Evolutionary conservation across 805 yeast genomes (phyloP).

Genomic region (Wickerhamiella domercqiae): DNA sequence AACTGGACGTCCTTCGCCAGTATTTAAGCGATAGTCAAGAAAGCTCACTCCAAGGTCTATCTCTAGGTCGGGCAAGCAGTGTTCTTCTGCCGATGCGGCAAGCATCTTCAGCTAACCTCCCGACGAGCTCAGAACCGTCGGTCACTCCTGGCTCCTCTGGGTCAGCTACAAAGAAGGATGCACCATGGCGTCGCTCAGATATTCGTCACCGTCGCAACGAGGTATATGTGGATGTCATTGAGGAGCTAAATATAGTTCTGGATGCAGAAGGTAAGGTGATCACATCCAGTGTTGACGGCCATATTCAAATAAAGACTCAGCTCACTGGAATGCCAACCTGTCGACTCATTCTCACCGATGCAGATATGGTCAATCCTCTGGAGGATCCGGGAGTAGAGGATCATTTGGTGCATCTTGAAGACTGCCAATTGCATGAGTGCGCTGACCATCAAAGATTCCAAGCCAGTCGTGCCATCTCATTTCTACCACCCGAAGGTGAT

Average conservation of each 20-base stretch:
- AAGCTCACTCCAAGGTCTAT: not conserved
- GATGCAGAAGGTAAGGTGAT: slow-evolving; percentile 42
- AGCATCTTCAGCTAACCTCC: not conserved
- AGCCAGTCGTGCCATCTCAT: slow-evolving; percentile 45
- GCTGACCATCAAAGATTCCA: slow-evolving; percentile 61
- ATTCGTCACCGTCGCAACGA: slow-evolving; percentile 72
- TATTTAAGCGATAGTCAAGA: slow-evolving; percentile 17
- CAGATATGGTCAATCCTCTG: slow-evolving; percentile 15
- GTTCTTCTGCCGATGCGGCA: not conserved
- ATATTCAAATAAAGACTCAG: slow-evolving; percentile 52
- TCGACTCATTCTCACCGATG: slow-evolving; percentile 60
- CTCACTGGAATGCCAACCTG: slow-evolving; percentile 75
- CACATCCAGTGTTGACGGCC: slow-evolving; percentile 63
- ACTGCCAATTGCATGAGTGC: slow-evolving; percentile 77
- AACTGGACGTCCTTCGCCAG: slow-evolving; percentile 29
- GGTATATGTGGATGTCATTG: slow-evolving; percentile 59
- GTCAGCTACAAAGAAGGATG: too few species aligned
- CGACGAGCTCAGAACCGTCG: not conserved
- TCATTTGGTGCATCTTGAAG: slow-evolving; percentile 33
- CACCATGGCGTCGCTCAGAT: slow-evolving; percentile 57
- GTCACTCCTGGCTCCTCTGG: slow-evolving; percentile 11
- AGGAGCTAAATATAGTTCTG: slow-evolving; percentile 55
- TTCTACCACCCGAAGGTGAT: slow-evolving; percentile 78
- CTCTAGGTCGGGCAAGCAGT: not conserved
- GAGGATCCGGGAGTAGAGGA: slow-evolving; percentile 13